A percentile compares a stretch with the other conserved stretches of the same genome.
These are phyloP conservation scores for Plantago major DNA, from an alignment of 257 asterid genomes.

Conservation along the genomic window DNA sequence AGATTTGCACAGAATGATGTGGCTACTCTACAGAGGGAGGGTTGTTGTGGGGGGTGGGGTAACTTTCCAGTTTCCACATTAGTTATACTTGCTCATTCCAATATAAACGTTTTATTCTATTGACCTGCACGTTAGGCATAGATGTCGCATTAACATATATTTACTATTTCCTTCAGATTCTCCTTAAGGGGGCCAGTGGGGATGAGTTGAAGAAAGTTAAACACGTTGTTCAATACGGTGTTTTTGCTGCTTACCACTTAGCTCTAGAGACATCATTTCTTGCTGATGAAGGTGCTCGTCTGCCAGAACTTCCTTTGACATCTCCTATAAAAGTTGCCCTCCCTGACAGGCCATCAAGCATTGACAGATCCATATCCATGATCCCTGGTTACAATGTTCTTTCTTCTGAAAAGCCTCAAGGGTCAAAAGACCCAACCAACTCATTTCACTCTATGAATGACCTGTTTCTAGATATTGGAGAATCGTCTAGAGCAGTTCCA, in stretches of 20 bases:
- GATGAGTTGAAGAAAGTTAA: slow-evolving; percentile 73
- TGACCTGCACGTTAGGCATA: not conserved
- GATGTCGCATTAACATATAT: not conserved
- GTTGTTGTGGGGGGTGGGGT: no score
- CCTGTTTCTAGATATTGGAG: slow-evolving; percentile 22
- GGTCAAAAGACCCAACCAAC: slow-evolving; percentile 14
- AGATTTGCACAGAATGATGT: no score
- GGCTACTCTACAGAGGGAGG: no score
- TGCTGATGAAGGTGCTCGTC: slow-evolving; percentile 81
- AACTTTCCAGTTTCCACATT: no score
- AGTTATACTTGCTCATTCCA: no score
- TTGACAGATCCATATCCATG: slow-evolving; percentile 58
- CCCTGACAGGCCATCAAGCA: slow-evolving; percentile 51
- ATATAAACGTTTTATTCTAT: no score
- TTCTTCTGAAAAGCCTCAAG: slow-evolving; percentile 28
- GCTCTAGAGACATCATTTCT: slow-evolving; percentile 81
- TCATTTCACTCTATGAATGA: slow-evolving; percentile 29
- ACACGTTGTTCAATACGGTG: slow-evolving; percentile 58
- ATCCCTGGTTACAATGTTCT: slow-evolving; percentile 37
- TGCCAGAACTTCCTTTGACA: slow-evolving; percentile 58
- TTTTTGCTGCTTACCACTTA: slow-evolving; percentile 79
- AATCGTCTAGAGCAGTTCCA: slow-evolving; percentile 24
- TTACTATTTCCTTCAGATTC: slow-evolving; percentile 39
- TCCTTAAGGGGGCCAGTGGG: slow-evolving; percentile 78
- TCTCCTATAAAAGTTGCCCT: slow-evolving; percentile 60